Base-by-base conservation (phyloP, 2,329 filamentous ascomycete species). In the Penicillium sp. region DNA sequence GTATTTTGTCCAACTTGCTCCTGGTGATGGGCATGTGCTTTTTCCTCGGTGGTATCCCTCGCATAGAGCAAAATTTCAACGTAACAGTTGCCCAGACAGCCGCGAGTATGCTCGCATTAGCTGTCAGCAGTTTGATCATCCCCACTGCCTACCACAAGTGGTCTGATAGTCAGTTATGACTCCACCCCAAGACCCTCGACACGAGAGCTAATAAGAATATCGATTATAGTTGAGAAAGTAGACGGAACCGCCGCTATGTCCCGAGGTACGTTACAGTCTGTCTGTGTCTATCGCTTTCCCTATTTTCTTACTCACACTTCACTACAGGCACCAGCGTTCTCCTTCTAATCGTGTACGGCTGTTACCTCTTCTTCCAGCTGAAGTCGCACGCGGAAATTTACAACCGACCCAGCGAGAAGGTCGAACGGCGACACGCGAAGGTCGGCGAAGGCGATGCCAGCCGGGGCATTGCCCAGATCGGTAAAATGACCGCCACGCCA, bases 1-100 rank as follows among this genome's bases (percentile, higher is more conserved):
- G 89, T 74, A 96, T 97, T 73, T 80, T 97, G 23, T 96, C 92
- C 42, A 97, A 97, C 72, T 76, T 97, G 58, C 83, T 96, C 4
- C 84, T 96, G 15, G 91, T 96, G 51, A 80, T 96, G 80, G 93
- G 91, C 55, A 96, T 93, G 86, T 94, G 88, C 72, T 97, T 96
- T 81, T 94, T 96, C 79, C 88, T 90, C 60, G 92, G 91, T 49
- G 91, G 91, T 4, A 73, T 96, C 65, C 87, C 89, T 58, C 86
- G 93, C 29, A 70, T 84, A 29, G 89, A 96, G 72, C 93, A 97
- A 73, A 88, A 86, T 74, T 97, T 97, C 83, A 96, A 97, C 79
- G 86, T 89, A 35, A 93, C 90, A 0, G 92, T 97, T 7, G 93
- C 93, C 0, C 92, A 96, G 74, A 96, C 93, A 0, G 90, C 92